These are phyloP conservation scores for Fagopyrum homotropicum DNA, from an alignment of 148 eudicot genomes.

Conservation along the genomic window DNA sequence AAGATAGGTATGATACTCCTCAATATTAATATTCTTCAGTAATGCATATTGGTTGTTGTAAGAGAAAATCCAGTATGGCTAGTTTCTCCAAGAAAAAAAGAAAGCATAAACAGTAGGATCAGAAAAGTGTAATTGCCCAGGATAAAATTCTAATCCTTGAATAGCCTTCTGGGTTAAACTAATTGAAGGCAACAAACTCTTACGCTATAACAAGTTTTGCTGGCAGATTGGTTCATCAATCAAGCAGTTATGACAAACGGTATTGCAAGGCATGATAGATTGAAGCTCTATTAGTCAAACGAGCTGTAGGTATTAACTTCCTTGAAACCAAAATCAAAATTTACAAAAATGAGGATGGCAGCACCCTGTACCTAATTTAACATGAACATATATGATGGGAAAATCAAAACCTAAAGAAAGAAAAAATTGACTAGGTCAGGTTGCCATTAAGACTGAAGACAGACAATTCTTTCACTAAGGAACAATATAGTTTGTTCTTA, in stretches of 20 bases:
- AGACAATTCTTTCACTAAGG: not conserved
- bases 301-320: not conserved
- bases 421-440: not conserved
- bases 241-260: not conserved
- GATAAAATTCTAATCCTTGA: not conserved
- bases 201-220: not conserved
- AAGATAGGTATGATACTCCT: not conserved
- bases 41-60: not conserved
- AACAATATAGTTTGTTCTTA: not conserved
- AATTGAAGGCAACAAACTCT: not conserved
- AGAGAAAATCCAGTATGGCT: not conserved
- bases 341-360: not conserved
- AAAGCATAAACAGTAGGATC: not conserved
- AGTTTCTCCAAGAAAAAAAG: not conserved
- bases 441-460: not conserved
- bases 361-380: not conserved
- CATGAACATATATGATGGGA: not conserved
- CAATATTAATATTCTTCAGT: not conserved
- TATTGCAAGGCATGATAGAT: not conserved
- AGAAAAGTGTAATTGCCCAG: not conserved
- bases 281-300: slow-evolving; percentile 5
- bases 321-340: not conserved
- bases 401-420: not conserved
- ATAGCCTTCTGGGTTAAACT: not conserved
- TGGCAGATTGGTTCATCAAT: slow-evolving; percentile 1